A percentile compares a stretch with the other conserved stretches of the same genome.
Evolutionary conservation across 202 grass and related monocot genomes (phyloP).

Genomic region (Digitaria exilis): DNA sequence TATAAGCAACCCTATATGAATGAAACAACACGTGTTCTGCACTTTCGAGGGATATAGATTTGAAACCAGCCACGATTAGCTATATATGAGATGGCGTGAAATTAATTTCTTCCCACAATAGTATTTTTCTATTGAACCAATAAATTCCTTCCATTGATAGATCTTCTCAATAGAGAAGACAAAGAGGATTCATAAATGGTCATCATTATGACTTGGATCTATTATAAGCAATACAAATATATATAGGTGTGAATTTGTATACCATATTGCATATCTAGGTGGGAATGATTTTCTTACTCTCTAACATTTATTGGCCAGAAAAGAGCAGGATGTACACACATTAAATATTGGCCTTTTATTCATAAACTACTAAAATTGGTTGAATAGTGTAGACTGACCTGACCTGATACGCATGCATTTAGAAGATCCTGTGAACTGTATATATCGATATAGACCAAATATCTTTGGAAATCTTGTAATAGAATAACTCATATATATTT

Average conservation of each 20-base stretch:
- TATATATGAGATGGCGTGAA: background rate
- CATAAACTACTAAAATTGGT: background rate
- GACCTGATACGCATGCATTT: background rate
- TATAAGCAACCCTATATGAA: background rate
- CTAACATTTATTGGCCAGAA: background rate
- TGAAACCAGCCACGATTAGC: background rate
- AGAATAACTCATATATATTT: too few relatives aligned
- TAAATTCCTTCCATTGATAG: background rate
- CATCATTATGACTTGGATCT: background rate
- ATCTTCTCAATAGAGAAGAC: background rate
- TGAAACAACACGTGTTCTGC: background rate
- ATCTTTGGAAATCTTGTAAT: too few relatives aligned
- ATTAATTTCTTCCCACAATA: background rate
- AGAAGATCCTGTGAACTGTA: background rate
- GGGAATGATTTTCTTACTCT: background rate
- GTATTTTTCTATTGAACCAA: background rate
- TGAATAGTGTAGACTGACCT: background rate
- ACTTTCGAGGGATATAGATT: background rate
- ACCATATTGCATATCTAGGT: background rate
- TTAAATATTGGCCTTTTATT: background rate
- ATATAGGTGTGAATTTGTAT: background rate
- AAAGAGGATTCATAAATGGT: background rate
- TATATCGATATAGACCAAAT: too few relatives aligned
- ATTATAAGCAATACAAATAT: background rate
- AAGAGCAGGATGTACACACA: background rate